Evolutionary conservation across 1,284 basidiomycete species (phyloP).

Genomic region (Heliocybe sulcata): DNA sequence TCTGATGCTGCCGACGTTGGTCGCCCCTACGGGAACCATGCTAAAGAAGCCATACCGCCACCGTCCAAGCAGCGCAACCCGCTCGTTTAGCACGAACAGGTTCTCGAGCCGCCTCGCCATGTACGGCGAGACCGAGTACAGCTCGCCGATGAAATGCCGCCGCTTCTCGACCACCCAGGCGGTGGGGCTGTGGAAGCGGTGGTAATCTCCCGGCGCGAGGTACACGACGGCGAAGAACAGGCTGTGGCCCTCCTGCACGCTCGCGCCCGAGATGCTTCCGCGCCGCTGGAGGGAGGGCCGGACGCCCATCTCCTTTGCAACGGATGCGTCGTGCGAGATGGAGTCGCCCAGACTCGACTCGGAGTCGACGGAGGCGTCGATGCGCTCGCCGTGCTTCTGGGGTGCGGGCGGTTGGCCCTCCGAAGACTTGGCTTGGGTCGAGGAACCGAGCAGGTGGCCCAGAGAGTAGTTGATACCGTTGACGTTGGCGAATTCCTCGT

Average conservation of each 20-base stretch:
- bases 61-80: conserved; percentile 92
- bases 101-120: conserved; percentile 91
- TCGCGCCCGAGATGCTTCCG: conserved; percentile 33
- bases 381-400: conserved; percentile 47
- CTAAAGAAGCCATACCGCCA: conserved; percentile 97
- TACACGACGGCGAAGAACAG: conserved; percentile 96
- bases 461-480: conserved; percentile 97
- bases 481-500: conserved; percentile 90
- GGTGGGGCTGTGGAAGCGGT: conserved; percentile 94
- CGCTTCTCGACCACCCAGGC: conserved; percentile 97
- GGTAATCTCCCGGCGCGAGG: conserved; percentile 97
- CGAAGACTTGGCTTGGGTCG: conserved; percentile 25
- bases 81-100: conserved; percentile 95
- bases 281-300: conserved; percentile 33
- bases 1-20: conserved; percentile 95
- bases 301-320: conserved; percentile 63
- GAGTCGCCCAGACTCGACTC: conserved; percentile 47
- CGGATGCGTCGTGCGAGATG: conserved; percentile 56
- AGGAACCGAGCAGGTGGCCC: conserved; percentile 65
- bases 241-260: conserved; percentile 64
- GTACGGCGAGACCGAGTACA: conserved; percentile 96
- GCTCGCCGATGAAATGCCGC: conserved; percentile 91
- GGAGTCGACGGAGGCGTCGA: conserved; percentile 58
- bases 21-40: conserved; percentile 97
- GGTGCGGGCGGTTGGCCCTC: conserved; percentile 26